phyloP scores from a whole-genome alignment of 257 asterid genomes.

The Nicotiana obtusifolia region DNA sequence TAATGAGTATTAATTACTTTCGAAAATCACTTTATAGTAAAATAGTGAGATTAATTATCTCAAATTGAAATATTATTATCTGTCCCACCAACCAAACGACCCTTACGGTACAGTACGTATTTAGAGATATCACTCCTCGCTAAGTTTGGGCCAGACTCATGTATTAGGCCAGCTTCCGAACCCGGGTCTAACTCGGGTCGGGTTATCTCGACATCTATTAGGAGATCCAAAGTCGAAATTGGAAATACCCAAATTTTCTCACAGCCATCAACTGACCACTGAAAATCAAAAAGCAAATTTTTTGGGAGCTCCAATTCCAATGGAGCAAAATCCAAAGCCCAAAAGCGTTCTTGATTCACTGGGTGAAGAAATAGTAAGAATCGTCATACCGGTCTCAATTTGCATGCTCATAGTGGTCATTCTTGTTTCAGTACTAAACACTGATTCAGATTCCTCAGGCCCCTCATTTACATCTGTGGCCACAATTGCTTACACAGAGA shows the following conservation, averaged over 20 bases:
- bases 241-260: not conserved
- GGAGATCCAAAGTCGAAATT: not conserved
- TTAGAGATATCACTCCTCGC: not conserved
- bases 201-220: not conserved
- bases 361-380: constrained; percentile 92
- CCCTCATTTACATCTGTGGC: constrained; percentile 57
- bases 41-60: too few species aligned
- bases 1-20: too few species aligned
- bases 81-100: too few species aligned
- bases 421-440: constrained; percentile 65
- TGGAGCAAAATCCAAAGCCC: constrained; percentile 56
- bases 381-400: constrained; percentile 83
- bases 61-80: too few species aligned
- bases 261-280: not conserved
- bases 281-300: not conserved
- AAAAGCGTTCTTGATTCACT: constrained; percentile 58
- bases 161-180: not conserved
- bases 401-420: constrained; percentile 84
- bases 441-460: constrained; percentile 32
- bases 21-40: too few species aligned
- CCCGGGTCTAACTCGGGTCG: not conserved
- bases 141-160: not conserved
- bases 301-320: constrained; percentile 29
- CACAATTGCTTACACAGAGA: constrained; percentile 69
- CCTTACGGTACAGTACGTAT: too few species aligned